A percentile compares a stretch with the other conserved stretches of the same genome.
These are phyloP conservation scores for Limnomonas spitsbergensis DNA, from an alignment of 139 green algal species.

Conservation along the genomic window DNA sequence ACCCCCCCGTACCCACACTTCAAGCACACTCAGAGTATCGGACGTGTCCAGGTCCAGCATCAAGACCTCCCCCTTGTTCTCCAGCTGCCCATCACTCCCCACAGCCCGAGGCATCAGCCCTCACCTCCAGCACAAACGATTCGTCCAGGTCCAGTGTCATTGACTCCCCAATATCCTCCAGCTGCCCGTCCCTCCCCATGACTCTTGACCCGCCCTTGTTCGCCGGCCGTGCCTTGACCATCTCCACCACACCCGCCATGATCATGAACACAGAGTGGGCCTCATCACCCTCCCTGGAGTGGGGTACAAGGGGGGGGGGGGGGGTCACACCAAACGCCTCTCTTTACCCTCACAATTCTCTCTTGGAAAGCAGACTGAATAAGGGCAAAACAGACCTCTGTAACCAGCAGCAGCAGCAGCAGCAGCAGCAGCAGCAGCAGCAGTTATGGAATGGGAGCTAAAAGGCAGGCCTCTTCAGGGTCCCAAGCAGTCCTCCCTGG, in stretches of 20 bases:
- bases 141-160: constrained; percentile 56
- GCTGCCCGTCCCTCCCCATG: background rate
- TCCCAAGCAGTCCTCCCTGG: too few species aligned
- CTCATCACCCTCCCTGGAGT: background rate
- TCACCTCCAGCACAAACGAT: constrained; percentile 42
- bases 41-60: background rate
- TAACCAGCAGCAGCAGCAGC: too few species aligned
- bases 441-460: too few species aligned
- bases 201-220: background rate
- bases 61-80: background rate
- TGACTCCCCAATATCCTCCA: constrained; percentile 27
- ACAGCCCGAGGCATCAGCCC: background rate
- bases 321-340: too few species aligned
- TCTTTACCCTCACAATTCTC: too few species aligned
- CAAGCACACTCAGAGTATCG: background rate
- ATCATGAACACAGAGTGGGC: constrained; percentile 4
- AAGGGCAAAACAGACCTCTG: too few species aligned
- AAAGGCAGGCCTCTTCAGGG: too few species aligned
- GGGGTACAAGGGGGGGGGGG: background rate
- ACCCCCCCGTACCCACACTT: too few species aligned
- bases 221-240: background rate
- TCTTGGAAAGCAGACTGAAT: too few species aligned
- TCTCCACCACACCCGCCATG: constrained; percentile 6
- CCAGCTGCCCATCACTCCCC: background rate
- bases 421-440: too few species aligned